Conservation (phyloP, 2,329 filamentous ascomycete genomes). For the Monosporascus ibericus region DNA sequence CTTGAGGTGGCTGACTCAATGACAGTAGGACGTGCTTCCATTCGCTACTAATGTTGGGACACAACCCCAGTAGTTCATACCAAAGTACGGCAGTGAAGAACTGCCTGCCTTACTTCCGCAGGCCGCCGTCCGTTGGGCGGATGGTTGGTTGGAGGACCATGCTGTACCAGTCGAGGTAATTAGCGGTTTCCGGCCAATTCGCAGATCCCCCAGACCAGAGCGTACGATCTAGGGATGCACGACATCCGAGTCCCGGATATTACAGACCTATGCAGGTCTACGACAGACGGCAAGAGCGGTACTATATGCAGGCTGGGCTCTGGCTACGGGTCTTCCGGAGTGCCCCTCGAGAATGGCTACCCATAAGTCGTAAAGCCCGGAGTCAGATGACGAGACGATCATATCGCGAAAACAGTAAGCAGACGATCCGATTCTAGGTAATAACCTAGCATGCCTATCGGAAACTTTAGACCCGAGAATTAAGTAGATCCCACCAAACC, state of each 20-base stretch:
- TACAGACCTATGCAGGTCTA: conserved; percentile 13
- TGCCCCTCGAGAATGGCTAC: neutral
- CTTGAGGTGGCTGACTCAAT: conserved; percentile 16
- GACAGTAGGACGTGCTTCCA: conserved; percentile 7
- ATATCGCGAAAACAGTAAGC: neutral
- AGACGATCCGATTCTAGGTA: neutral
- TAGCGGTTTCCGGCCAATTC: conserved; percentile 10
- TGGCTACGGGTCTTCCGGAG: neutral
- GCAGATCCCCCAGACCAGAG: conserved; percentile 6
- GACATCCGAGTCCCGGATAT: conserved; percentile 15
- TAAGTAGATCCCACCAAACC: neutral
- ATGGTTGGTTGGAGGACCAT: conserved; percentile 15
- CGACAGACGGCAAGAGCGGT: conserved; percentile 10
- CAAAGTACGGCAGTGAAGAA: neutral
- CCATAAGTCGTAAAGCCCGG: neutral
- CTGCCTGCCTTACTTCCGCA: neutral
- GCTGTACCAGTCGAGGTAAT: conserved; percentile 20
- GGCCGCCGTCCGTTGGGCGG: neutral
- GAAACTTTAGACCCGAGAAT: neutral
- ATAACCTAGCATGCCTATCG: neutral
- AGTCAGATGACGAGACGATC: neutral
- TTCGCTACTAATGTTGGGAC: conserved; percentile 5
- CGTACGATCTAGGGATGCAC: conserved; percentile 12
- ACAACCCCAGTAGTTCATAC: conserved; percentile 1
- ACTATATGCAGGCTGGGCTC: neutral